These are phyloP conservation scores for Protostelium mycophagum DNA, from an alignment of 78 protist genomes.

Conservation along the genomic window DNA sequence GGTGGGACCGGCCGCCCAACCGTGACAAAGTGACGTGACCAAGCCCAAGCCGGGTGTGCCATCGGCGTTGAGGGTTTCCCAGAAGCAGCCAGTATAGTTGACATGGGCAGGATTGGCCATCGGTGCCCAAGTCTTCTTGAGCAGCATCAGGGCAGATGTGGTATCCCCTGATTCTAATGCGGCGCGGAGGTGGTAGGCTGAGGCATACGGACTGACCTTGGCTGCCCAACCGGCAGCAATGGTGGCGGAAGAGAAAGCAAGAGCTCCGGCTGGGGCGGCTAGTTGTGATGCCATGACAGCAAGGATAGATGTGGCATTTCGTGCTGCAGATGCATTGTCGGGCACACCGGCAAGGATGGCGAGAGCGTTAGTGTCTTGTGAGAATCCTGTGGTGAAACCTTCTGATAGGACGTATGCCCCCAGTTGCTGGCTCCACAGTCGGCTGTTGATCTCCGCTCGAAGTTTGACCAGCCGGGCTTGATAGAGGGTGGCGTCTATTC, in stretches of 20 bases:
- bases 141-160: not conserved
- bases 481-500: not conserved
- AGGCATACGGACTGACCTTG: not conserved
- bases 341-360: too few relatives aligned
- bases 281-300: not conserved
- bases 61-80: not conserved
- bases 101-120: not conserved
- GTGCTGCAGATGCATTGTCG: too few relatives aligned
- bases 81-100: not conserved
- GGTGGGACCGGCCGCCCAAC: not conserved
- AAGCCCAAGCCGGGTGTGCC: not conserved
- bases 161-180: not conserved
- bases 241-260: not conserved
- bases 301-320: not conserved
- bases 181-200: slow-evolving; percentile 1
- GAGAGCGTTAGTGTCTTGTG: too few relatives aligned
- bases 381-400: too few relatives aligned
- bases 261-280: not conserved
- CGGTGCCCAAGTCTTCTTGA: not conserved
- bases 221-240: not conserved
- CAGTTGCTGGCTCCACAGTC: too few relatives aligned
- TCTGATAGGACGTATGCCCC: too few relatives aligned
- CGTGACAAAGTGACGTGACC: not conserved
- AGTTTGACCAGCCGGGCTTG: not conserved
- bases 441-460: too few relatives aligned